These are phyloP conservation scores for Pulveroboletus sp. DNA, from an alignment of 768 basidiomycete genomes.

Conservation along the genomic window DNA sequence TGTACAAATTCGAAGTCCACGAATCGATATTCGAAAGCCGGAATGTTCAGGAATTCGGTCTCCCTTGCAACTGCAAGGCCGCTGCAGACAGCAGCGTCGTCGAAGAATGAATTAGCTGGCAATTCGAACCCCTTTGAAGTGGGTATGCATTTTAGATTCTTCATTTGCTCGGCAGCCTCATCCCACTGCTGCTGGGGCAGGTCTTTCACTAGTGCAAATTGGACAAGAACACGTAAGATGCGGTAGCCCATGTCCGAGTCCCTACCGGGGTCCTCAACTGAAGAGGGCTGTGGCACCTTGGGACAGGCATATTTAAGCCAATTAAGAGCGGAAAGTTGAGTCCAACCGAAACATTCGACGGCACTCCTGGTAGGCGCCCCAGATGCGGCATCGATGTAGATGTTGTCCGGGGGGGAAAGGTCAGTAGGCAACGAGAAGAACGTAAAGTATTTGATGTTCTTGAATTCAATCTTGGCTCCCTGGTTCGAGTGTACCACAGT, in stretches of 20 bases:
- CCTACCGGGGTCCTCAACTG: background rate
- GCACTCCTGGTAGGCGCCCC: constrained; percentile 39
- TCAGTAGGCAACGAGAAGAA: constrained; percentile 63
- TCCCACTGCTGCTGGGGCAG: constrained; percentile 50
- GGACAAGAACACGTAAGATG: constrained; percentile 53
- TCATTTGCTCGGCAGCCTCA: constrained; percentile 46
- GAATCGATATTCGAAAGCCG: background rate
- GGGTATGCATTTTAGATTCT: constrained; percentile 57
- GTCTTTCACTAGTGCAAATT: constrained; percentile 70
- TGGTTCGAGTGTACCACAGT: background rate
- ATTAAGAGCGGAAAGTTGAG: constrained; percentile 60
- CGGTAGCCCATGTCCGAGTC: constrained; percentile 48
- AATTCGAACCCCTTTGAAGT: constrained; percentile 66
- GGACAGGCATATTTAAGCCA: constrained; percentile 67
- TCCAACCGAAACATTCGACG: constrained; percentile 62
- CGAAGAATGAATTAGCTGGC: constrained; percentile 74
- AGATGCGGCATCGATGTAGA: constrained; percentile 63
- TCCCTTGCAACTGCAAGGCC: constrained; percentile 14
- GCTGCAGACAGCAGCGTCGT: constrained; percentile 75
- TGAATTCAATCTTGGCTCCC: constrained; percentile 35
- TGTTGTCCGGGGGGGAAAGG: constrained; percentile 67
- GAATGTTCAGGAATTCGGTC: background rate
- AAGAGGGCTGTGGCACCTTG: constrained; percentile 17
- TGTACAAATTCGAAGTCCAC: background rate
- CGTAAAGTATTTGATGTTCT: constrained; percentile 50